These are phyloP conservation scores for Endotrypanum monterogeii DNA, from an alignment of 208 protist genomes.

Conservation along the genomic window DNA sequence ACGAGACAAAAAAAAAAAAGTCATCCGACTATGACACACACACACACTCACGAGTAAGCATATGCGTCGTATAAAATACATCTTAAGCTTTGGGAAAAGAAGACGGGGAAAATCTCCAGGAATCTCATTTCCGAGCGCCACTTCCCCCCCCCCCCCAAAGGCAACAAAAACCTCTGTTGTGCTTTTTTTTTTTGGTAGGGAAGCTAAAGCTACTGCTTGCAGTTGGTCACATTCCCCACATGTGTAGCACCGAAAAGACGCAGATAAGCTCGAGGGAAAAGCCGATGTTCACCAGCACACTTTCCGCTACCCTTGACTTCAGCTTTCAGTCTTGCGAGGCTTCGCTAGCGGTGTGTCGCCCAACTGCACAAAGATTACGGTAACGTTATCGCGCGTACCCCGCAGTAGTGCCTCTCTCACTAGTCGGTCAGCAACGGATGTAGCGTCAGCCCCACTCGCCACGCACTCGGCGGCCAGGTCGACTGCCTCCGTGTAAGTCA, in stretches of 20 bases:
- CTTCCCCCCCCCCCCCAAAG: too few species aligned
- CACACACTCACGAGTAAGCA: background rate
- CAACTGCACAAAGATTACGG: conserved; percentile 61
- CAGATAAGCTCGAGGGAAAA: background rate
- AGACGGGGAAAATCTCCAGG: background rate
- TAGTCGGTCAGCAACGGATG: conserved; percentile 63
- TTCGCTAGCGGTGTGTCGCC: conserved; percentile 4
- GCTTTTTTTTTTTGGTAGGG: background rate
- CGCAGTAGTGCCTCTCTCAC: conserved; percentile 63
- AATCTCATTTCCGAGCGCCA: background rate
- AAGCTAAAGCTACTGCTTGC: background rate
- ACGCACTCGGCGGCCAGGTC: conserved; percentile 52
- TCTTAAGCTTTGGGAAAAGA: conserved; percentile 3
- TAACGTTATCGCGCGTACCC: conserved; percentile 85
- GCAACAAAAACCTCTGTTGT: too few species aligned
- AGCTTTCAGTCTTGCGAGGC: background rate
- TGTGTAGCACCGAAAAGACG: background rate
- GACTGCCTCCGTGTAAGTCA: conserved; percentile 84
- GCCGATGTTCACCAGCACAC: background rate
- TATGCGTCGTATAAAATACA: conserved; percentile 2
- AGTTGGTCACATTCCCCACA: background rate
- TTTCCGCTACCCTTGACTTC: background rate
- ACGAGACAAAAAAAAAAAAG: background rate
- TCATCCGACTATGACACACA: background rate
- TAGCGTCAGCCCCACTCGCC: conserved; percentile 29